Conservation (phyloP, 306 rosid genomes). For the Dalbergia cochinchinensis region DNA sequence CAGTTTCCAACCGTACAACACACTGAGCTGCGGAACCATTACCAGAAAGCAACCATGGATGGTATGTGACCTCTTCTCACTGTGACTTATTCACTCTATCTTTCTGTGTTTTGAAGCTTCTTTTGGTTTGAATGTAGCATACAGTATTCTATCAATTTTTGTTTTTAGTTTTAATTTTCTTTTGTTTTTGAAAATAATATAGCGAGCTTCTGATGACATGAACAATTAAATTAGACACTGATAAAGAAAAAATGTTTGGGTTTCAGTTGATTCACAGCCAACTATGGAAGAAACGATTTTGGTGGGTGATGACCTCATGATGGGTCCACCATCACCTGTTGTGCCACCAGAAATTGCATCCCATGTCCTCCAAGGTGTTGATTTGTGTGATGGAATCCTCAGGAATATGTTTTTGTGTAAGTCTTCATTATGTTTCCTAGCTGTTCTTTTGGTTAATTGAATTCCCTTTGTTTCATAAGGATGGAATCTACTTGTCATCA, state of each 20-base stretch:
- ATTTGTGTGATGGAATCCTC: conserved; percentile 87
- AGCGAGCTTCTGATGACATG: background rate
- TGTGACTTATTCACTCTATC: background rate
- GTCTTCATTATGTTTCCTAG: conserved; percentile 38
- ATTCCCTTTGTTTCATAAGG: conserved; percentile 23
- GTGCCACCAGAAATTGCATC: conserved; percentile 94
- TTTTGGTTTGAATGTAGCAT: conserved; percentile 1
- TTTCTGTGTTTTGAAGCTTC: background rate
- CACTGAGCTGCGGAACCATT: conserved; percentile 28
- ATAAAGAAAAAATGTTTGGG: conserved; percentile 25
- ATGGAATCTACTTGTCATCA: background rate
- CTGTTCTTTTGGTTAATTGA: background rate
- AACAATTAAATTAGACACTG: background rate
- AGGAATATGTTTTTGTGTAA: conserved; percentile 87
- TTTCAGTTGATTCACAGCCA: conserved; percentile 92
- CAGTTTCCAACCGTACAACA: background rate
- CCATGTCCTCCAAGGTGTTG: conserved; percentile 90
- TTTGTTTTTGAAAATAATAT: background rate
- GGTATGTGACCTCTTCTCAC: conserved; percentile 53
- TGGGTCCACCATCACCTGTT: conserved; percentile 90
- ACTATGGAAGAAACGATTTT: conserved; percentile 92
- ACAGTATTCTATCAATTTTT: background rate
- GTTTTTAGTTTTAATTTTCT: background rate
- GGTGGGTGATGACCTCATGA: conserved; percentile 96
- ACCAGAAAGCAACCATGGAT: conserved; percentile 64